Percentiles rank a stretch among this genome's conserved stretches.
Evolutionary conservation across 1,284 basidiomycete species (phyloP).

Genomic region (Boletus smithii): DNA sequence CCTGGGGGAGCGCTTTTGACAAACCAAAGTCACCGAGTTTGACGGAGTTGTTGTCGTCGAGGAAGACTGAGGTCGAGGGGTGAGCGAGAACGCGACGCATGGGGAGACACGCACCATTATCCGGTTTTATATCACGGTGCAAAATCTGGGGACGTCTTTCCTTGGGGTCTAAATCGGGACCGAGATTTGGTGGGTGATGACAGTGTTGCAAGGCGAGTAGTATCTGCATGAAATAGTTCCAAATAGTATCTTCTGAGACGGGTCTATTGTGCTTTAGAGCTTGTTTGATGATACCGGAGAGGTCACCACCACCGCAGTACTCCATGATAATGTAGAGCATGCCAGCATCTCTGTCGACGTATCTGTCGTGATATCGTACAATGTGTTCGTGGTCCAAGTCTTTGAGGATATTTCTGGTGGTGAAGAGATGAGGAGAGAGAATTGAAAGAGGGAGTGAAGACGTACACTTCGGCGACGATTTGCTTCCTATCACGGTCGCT

Average conservation of each 20-base stretch:
- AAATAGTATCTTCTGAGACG: conserved; percentile 88
- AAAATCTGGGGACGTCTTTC: conserved; percentile 74
- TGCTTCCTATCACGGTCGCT: conserved; percentile 89
- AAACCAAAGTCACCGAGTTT: conserved; percentile 97
- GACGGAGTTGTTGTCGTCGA: conserved; percentile 74
- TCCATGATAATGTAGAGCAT: conserved; percentile 96
- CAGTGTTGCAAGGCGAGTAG: conserved; percentile 89
- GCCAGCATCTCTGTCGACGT: conserved; percentile 87
- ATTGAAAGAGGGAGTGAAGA: conserved; percentile 14
- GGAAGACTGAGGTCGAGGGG: conserved; percentile 60
- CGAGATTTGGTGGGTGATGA: conserved; percentile 70
- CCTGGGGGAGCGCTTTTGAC: conserved; percentile 84
- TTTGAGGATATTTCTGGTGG: conserved; percentile 86
- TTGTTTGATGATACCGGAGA: conserved; percentile 82
- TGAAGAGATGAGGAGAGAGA: neutral
- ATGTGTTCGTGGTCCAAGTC: conserved; percentile 93
- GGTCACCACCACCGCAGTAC: conserved; percentile 93
- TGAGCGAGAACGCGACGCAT: neutral
- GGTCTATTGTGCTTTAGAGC: conserved; percentile 63
- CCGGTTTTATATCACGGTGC: conserved; percentile 94
- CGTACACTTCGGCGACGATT: conserved; percentile 96
- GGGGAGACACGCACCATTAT: conserved; percentile 69
- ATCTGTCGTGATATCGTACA: conserved; percentile 88
- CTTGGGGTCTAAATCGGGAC: conserved; percentile 41
- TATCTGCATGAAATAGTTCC: conserved; percentile 94